Percentiles rank a stretch among this genome's conserved stretches.
Evolutionary conservation across 768 basidiomycete genomes (phyloP).

Genomic region (Antrodiella citrinella): DNA sequence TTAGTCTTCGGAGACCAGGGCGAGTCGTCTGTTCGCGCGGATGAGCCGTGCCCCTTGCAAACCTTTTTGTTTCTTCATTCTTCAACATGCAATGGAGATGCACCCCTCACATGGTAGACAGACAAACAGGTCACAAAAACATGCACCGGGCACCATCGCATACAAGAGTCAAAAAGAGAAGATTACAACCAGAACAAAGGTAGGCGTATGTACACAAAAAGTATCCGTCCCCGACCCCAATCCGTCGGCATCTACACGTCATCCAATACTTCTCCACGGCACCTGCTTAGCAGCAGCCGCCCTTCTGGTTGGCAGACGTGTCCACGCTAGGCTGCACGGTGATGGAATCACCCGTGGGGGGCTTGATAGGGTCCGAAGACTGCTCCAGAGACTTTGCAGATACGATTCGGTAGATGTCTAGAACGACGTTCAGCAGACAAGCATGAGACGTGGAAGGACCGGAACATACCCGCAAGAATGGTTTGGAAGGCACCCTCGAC

Average conservation of each 20-base stretch:
- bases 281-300: constrained; percentile 52
- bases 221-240: not conserved
- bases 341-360: constrained; percentile 77
- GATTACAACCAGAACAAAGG: not conserved
- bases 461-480: constrained; percentile 74
- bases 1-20: constrained; percentile 90
- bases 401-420: constrained; percentile 96
- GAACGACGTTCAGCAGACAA: constrained; percentile 4
- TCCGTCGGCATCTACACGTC: not conserved
- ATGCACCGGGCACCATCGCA: not conserved
- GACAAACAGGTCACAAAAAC: no score
- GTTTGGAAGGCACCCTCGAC: constrained; percentile 97
- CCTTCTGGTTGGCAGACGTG: constrained; percentile 43
- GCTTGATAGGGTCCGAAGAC: constrained; percentile 67
- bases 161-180: not conserved
- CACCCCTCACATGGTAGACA: no score
- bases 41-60: constrained; percentile 66
- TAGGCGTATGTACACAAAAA: not conserved
- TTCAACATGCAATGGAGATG: no score
- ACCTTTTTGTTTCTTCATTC: constrained; percentile 54
- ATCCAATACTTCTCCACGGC: no score
- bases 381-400: constrained; percentile 93
- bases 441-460: not conserved
- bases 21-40: constrained; percentile 76
- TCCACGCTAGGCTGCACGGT: constrained; percentile 74